Evolutionary conservation across 805 yeast genomes (phyloP), one percentile per base, ranked within the genome.

Genomic region (Yarrowia sp.): DNA sequence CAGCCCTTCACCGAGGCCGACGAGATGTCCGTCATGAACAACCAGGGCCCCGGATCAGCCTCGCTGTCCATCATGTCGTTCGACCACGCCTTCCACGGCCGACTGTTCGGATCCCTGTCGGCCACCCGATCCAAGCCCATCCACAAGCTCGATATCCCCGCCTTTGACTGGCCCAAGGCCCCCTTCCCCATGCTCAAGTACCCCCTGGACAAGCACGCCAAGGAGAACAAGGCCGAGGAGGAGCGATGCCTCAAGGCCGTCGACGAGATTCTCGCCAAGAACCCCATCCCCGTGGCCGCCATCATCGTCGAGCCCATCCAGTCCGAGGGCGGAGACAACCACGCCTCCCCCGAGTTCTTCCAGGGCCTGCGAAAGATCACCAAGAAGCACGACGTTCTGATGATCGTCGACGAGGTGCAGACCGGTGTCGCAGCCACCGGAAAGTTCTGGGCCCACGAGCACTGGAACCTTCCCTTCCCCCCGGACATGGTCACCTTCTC

Each of bases 81-180:
- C 80, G 87, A 87, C 78, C 84, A 86, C 72, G 95, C 95, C 38
- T 94, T 93, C 90, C 98, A 93, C 77, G 98, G 98, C 71, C 87
- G 98, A 80, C 80, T 92, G 71, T 92, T 93, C 80, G 98, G 97
- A 30, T 85, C 96, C 67, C 92, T 91, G 52, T 90, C 97, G 8
- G 86, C 91, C 72, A 93, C 98, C 46, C 87, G 97, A 78, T 92
- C 97, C 68, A 94, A 92, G 83, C 97, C 98, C 72, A 85, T 94
- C 73, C 98, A 93, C 83, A 93, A 94, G 82, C 82, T 93, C 78
- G 83, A 81, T 69, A 76, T 94, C 80, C 98, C 98, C 70, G 87
- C 97, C 8, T 93, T 93, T 82, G 86, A 91, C 76, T 93, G 98
- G 98, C 98, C 98, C 76, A 92, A 90, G 78, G 97, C 97, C 68